These are phyloP conservation scores for Hericium alpestre DNA, from an alignment of 768 basidiomycete species.

Conservation along the genomic window DNA sequence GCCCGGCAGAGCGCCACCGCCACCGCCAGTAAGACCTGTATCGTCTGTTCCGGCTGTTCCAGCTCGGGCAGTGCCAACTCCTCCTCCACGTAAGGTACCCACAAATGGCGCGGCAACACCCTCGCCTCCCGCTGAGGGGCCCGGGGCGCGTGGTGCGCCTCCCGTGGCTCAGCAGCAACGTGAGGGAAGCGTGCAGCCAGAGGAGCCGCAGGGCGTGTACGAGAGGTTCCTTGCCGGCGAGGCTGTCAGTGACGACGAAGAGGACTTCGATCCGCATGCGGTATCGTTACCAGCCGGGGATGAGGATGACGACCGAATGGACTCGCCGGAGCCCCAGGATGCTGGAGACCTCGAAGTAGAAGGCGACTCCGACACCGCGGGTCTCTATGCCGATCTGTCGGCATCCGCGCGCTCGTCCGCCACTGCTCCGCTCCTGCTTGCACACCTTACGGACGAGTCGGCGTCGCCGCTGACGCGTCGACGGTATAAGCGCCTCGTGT, in stretches of 20 bases:
- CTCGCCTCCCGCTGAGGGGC: background rate
- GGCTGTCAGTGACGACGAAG: conserved; percentile 38
- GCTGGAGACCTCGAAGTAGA: background rate
- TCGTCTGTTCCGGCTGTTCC: conserved; percentile 8
- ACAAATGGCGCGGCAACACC: background rate
- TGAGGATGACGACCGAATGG: conserved; percentile 4
- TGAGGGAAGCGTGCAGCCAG: conserved; percentile 10
- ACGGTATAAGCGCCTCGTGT: conserved; percentile 31
- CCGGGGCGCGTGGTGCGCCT: background rate
- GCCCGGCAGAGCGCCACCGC: conserved; percentile 8
- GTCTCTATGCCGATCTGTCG: conserved; percentile 47
- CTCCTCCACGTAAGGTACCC: conserved; percentile 1
- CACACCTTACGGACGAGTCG: conserved; percentile 38
- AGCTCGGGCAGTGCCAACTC: conserved; percentile 5
- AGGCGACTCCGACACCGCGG: conserved; percentile 27
- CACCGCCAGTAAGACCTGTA: conserved; percentile 9
- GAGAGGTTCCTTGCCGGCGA: conserved; percentile 53
- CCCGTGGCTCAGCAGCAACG: background rate
- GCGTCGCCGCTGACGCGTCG: conserved; percentile 39
- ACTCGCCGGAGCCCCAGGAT: background rate
- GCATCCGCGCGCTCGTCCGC: conserved; percentile 22
- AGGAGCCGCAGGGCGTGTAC: conserved; percentile 34
- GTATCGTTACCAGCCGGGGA: background rate
- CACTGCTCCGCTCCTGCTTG: conserved; percentile 37
- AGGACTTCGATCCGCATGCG: conserved; percentile 22